Evolutionary conservation across 768 basidiomycete species (phyloP), one percentile per base, ranked within the genome.

Genomic region (Lyophyllum atratum): DNA sequence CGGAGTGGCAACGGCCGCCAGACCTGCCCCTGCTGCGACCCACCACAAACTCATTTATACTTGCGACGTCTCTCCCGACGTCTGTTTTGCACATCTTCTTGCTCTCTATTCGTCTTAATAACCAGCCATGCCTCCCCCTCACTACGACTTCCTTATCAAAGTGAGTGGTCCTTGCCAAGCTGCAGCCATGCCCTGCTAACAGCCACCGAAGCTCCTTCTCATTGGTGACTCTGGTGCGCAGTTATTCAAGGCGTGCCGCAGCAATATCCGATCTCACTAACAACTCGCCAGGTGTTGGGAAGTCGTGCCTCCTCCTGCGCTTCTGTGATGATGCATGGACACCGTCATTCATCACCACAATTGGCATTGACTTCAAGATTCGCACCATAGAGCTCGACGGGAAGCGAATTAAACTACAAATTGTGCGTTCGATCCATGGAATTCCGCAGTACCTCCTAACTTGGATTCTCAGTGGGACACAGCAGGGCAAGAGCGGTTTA

Each of bases 301-400:
- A 99, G 81, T 98, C 95, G 25, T 94, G 92, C 77, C 82, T 95
- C n/a, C 80, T 95, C 51, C 84, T 94, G 59, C 90, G 94, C 62
- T 99, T 99, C 85, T 98, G 95, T 72, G 97, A 98, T 79, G 97
- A 99, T 75, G 92, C 95, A 61, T 99, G 95, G 95, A 98, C 97
- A 31, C 95, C 95, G 47, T 95, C 92, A 43, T 98, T 98, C 80
- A 98, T 98, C 76, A 98, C 95, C 55, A 99, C 97, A 55, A 99
- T 99, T 73, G 97, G 96, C 57, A 95, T 98, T 64, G 95, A 97
- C 85, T 97, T 97, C 83, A 96, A 95, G 88, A 98, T 98, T 75
- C 88, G 96, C 31, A 98, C 95, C 50, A 98, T 98, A 71, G 95
- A 98, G 73, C 83, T 98, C 49, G 96, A 98, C 66, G 96, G 96